A percentile compares a stretch with the other conserved stretches of the same genome.
Evolutionary conservation across 495 filamentous ascomycete species (phyloP).

Genomic region (Polyplosphaeria fusca): DNA sequence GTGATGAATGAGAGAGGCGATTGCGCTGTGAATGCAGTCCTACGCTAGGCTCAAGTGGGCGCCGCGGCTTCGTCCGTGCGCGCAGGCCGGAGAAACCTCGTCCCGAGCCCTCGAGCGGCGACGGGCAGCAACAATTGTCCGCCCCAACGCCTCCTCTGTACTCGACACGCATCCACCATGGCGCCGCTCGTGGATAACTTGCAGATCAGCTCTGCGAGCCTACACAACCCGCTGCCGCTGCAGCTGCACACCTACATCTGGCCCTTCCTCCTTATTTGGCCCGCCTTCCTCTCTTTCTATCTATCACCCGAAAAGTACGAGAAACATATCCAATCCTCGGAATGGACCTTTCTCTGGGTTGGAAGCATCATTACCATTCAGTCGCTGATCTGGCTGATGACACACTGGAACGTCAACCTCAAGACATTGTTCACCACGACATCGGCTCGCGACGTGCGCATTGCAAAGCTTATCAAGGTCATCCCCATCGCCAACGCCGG

Average conservation of each 20-base stretch:
- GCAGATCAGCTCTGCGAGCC: conserved; percentile 81
- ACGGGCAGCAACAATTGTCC: background rate
- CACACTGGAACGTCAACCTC: conserved; percentile 92
- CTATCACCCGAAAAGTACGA: conserved; percentile 79
- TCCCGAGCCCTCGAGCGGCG: background rate
- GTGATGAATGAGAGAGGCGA: too few species aligned
- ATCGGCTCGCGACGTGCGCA: conserved; percentile 63
- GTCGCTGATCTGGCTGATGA: conserved; percentile 88
- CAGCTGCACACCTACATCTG: conserved; percentile 83
- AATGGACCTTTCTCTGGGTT: conserved; percentile 96
- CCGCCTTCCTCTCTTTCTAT: conserved; percentile 81
- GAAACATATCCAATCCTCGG: conserved; percentile 77
- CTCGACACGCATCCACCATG: conserved; percentile 1
- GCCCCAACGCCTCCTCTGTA: background rate
- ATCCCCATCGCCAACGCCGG: conserved; percentile 88
- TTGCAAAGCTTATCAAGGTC: conserved; percentile 89
- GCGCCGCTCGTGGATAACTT: conserved; percentile 80
- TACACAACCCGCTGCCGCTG: conserved; percentile 82
- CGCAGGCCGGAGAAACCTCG: background rate
- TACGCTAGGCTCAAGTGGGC: too few species aligned
- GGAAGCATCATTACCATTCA: conserved; percentile 84
- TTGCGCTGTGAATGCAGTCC: too few species aligned
- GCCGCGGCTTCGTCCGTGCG: too few species aligned
- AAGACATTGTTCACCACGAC: conserved; percentile 77
- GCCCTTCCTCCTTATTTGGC: conserved; percentile 90